Percentiles rank a stretch among this genome's conserved stretches.
Conservation (phyloP, 805 yeast species). For the Candida nanaspora region DNA sequence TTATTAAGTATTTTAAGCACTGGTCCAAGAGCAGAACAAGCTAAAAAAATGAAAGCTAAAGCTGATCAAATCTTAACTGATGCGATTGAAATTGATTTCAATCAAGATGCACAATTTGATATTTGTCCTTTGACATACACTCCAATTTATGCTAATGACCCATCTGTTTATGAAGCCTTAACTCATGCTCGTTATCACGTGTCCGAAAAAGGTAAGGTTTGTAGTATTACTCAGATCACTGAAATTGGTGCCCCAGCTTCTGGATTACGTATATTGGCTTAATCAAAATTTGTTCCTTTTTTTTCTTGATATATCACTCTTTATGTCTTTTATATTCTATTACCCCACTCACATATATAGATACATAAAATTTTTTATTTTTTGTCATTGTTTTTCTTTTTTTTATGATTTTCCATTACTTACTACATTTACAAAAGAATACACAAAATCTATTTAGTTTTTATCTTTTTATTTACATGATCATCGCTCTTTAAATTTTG, state of each 20-base stretch:
- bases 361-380: too few species aligned
- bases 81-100: conserved; percentile 85
- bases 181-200: conserved; percentile 85
- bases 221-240: conserved; percentile 70
- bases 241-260: conserved; percentile 87
- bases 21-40: conserved; percentile 86
- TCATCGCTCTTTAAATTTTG: too few species aligned
- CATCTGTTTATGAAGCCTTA: conserved; percentile 66
- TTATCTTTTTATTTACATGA: too few species aligned
- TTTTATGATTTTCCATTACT: too few species aligned
- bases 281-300: background rate
- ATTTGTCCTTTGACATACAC: conserved; percentile 83
- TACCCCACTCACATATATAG: too few species aligned
- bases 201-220: conserved; percentile 69
- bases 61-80: conserved; percentile 80
- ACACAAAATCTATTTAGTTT: too few species aligned
- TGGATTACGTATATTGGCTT: conserved; percentile 57
- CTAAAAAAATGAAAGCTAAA: conserved; percentile 70
- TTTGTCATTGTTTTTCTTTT: background rate
- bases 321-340: too few species aligned
- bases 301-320: too few species aligned
- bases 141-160: conserved; percentile 79
- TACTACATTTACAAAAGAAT: too few species aligned
- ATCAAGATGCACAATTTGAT: conserved; percentile 85
- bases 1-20: conserved; percentile 60